Base-by-base conservation (phyloP, 495 filamentous ascomycete genomes). In the Pyronema omphalodes region DNA sequence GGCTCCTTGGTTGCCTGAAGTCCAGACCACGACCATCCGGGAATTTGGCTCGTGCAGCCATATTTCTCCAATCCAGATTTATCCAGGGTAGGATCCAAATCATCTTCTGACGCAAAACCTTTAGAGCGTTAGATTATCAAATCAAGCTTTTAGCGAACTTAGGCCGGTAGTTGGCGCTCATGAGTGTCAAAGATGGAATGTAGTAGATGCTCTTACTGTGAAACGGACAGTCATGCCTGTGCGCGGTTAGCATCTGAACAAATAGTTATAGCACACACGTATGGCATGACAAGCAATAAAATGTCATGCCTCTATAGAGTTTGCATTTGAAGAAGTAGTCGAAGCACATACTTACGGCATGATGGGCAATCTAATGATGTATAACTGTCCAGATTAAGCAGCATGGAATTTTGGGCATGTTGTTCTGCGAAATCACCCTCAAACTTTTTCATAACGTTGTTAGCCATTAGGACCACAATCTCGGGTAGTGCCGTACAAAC, bases 221-320 rank as follows among this genome's bases (percentile, higher is more conserved):
- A 44, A 60, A 68, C 5, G 61, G 66, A 44, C 66, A 68, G 36
- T 68, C 60, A 44, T 68, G 64, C 62, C 65, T 67, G 40, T 5
- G 19, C 6, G 7, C 6, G 11, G 41, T 57, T 29, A 57, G 53
- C 43, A 56, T 40, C 17, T 6, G 9, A 37, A 34, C 29, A 50
- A 9, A 34, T 7, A 47, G 44, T 15, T 9, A 44, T 23, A 9
- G 17, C 18, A 60, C 64, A 46, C 17, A 67, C 66, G 59, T 66
- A 43, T 63, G 68, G 46, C 66, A 68, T 9, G 65, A 37, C 12
- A 61, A 40, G 58, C 66, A 68, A 18, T 62, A 58, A 23, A 68
- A 40, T 0, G 57, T 29, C 23, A 29, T 29, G 23, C 23, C 23
- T 29, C 2, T 29, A 29, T 29, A 29, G 23, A 29, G 23, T 29